Evolutionary conservation across 2,329 filamentous ascomycete species (phyloP).

Genomic region (Zymoseptoria tritici): DNA sequence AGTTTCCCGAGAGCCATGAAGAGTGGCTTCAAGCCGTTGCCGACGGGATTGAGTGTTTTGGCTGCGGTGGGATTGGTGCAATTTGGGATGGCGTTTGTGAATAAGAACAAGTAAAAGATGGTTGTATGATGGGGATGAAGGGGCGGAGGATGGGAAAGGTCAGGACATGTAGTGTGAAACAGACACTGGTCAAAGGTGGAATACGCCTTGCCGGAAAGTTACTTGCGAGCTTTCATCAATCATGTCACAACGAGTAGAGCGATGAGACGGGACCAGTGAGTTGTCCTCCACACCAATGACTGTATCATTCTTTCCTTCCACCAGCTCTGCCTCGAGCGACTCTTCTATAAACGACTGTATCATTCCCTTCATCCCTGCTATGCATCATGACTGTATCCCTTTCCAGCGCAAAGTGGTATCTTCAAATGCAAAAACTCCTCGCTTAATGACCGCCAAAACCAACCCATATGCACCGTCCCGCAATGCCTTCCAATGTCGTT

Average conservation of each 20-base stretch:
- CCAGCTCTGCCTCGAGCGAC: background rate
- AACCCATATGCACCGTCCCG: background rate
- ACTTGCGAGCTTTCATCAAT: too few relatives aligned
- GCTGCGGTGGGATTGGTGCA: constrained; percentile 70
- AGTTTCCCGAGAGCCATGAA: constrained; percentile 82
- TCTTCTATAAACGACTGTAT: background rate
- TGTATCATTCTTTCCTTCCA: background rate
- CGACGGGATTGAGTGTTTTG: constrained; percentile 68
- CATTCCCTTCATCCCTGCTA: background rate
- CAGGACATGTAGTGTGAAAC: background rate
- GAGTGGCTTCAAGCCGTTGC: constrained; percentile 69
- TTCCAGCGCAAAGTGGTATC: background rate
- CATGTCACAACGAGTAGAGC: too few relatives aligned
- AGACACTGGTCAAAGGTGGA: background rate
- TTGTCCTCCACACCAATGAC: background rate
- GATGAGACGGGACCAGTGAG: background rate
- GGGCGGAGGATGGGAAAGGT: background rate
- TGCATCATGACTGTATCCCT: background rate
- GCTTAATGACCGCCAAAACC: background rate
- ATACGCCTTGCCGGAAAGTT: background rate
- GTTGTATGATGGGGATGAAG: background rate
- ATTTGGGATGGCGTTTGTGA: constrained; percentile 63
- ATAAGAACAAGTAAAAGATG: constrained; percentile 9
- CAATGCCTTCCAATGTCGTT: background rate
- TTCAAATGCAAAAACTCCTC: background rate